Base-by-base conservation (phyloP, 352 stramenopile genomes). In the Phytophthora macrochlamydospora region DNA sequence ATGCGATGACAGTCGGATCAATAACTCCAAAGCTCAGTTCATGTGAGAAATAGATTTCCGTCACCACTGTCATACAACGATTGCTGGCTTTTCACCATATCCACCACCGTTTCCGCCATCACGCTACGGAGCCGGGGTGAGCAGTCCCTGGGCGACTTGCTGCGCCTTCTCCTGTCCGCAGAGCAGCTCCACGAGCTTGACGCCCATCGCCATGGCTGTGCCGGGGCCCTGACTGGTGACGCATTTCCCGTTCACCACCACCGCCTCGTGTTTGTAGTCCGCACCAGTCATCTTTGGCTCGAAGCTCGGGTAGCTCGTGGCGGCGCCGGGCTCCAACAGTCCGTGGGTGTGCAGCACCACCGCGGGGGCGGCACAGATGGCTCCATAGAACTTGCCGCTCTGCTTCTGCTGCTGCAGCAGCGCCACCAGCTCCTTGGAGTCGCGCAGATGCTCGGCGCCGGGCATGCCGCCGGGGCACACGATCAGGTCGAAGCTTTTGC, bases 151-250 rank as follows among this genome's bases (percentile, higher is more conserved):
- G 28, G 87, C 85, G 14, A 93, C 85, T n/a, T 73, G 33, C 7
- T 75, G 70, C 0, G 85, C 85, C 57, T 89, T 90, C 18, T 91
- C 75, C 42, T 78, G 73, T 32, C 79, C 80, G 31, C 72, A 80
- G 7, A 95, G 78, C 49, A 93, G 60, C 65, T 92, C 83, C 45
- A 95, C 83, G 31, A 95, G 80, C 73, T 92, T 92, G 43, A 95
- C 69, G 6, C 81, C 85, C 81, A 95, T 92, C 24, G 80, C 80
- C 85, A 95, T 95, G 14, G 87, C 82, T 12, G 87, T 95, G 3
- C 73, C 87, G 7, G 87, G 87, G 0, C 87, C 87, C 64, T 87
- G 83, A 58, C 87, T 95, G 28, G 85, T 95, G 55, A 95, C 65
- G 48, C 87, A 95, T 50, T 91, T 87, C 62, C 68, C 79, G 5